phyloP scores from a whole-genome alignment of 2,329 filamentous ascomycete genomes.

The Hypoxylon sp. region DNA sequence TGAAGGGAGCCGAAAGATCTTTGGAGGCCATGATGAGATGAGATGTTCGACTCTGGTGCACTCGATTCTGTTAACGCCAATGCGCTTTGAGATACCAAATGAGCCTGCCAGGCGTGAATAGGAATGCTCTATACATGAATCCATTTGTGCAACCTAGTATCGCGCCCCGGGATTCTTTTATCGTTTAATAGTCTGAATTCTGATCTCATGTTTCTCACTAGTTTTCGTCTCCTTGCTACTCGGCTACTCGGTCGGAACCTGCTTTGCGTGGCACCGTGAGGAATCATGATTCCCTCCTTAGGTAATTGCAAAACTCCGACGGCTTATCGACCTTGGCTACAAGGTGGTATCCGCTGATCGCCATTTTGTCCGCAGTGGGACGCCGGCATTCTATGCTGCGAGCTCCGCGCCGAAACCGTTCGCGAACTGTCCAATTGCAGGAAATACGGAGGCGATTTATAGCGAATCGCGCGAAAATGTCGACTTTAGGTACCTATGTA shows the following conservation, averaged over 20 bases:
- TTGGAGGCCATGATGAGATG: conserved; percentile 10
- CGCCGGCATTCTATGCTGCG: background rate
- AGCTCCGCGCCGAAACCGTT: background rate
- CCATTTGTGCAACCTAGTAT: too few species aligned
- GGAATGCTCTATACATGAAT: background rate
- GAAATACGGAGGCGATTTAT: background rate
- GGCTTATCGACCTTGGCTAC: background rate
- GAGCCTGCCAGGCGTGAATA: background rate
- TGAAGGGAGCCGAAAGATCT: conserved; percentile 10
- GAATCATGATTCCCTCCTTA: conserved; percentile 7
- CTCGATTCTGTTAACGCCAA: background rate
- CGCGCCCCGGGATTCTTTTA: too few species aligned
- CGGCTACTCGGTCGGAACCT: background rate
- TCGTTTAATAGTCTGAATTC: background rate
- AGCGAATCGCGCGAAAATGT: background rate
- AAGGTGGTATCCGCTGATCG: background rate
- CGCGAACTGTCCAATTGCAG: background rate
- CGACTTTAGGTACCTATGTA: background rate
- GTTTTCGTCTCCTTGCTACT: background rate
- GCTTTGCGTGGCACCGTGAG: background rate
- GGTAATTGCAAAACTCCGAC: conserved; percentile 9
- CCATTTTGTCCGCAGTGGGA: background rate
- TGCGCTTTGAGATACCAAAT: background rate
- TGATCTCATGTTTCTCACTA: background rate
- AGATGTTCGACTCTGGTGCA: background rate